Conservation (phyloP, 2,329 filamentous ascomycete genomes). For the Xylaria sp. region DNA sequence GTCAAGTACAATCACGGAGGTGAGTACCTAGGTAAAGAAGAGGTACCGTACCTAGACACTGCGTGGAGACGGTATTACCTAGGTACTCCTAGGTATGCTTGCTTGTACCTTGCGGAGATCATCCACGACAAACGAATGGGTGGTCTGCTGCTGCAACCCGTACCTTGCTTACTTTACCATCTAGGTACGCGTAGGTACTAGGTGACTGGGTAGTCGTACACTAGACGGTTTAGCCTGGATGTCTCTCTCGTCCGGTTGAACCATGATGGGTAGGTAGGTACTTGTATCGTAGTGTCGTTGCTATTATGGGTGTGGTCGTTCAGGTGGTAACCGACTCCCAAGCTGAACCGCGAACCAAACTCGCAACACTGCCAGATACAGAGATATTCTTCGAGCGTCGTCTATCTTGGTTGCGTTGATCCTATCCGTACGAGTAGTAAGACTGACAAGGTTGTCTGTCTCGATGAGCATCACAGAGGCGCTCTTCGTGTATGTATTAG, state of each 20-base stretch:
- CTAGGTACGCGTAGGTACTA: background rate
- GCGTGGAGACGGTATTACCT: slow-evolving; percentile 4
- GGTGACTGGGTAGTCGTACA: background rate
- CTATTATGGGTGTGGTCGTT: too few relatives aligned
- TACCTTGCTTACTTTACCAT: slow-evolving; percentile 18
- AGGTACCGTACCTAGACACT: background rate
- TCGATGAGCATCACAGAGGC: too few relatives aligned
- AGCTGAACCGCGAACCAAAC: too few relatives aligned
- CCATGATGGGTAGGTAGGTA: too few relatives aligned
- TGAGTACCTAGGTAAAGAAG: too few relatives aligned
- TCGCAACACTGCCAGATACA: too few relatives aligned
- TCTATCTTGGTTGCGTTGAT: too few relatives aligned
- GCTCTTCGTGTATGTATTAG: too few relatives aligned
- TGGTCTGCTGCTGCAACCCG: slow-evolving; percentile 16
- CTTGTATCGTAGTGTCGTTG: background rate
- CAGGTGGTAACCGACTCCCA: too few relatives aligned
- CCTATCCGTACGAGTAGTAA: too few relatives aligned
- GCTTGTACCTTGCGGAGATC: slow-evolving; percentile 16
- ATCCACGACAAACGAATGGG: slow-evolving; percentile 13
- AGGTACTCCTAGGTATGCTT: background rate
- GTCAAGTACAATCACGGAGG: background rate
- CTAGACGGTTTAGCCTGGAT: background rate
- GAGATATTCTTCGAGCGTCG: too few relatives aligned
- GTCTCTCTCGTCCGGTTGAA: background rate
- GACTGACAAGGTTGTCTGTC: too few relatives aligned